Conservation (phyloP, 768 basidiomycete genomes). For the Lactifluus subvellereus region DNA sequence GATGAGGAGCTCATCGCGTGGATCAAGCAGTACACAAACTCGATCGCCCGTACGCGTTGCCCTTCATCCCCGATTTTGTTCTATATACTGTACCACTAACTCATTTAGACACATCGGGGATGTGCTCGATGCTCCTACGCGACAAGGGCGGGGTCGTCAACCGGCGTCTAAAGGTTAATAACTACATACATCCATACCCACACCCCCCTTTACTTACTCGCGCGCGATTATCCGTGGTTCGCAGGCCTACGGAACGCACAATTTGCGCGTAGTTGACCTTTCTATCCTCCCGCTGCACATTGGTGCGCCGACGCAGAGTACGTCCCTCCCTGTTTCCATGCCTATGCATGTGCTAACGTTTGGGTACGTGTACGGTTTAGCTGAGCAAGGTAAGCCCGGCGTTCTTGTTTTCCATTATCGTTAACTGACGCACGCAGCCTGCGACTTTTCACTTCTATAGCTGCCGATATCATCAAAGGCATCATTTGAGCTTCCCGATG, state of each 20-base stretch:
- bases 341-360: background rate
- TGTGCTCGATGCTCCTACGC: slow-evolving; percentile 49
- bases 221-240: no score
- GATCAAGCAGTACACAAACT: slow-evolving; percentile 3
- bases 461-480: slow-evolving; percentile 31
- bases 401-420: background rate
- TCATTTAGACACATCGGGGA: slow-evolving; percentile 40
- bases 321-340: background rate
- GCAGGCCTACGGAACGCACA: slow-evolving; percentile 41
- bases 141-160: slow-evolving; percentile 50
- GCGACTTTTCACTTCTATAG: slow-evolving; percentile 7
- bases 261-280: slow-evolving; percentile 52
- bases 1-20: slow-evolving; percentile 29
- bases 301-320: slow-evolving; percentile 43
- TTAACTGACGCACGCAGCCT: background rate
- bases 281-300: slow-evolving; percentile 50
- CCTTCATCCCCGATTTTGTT: slow-evolving; percentile 24
- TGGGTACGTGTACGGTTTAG: slow-evolving; percentile 34
- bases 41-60: slow-evolving; percentile 13
- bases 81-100: background rate
- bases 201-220: background rate
- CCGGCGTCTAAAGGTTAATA: slow-evolving; percentile 37
- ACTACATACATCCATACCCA: no score
- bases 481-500: slow-evolving; percentile 1
- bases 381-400: slow-evolving; percentile 38